Base-by-base conservation (phyloP, 164 flowering plant genomes). In the Malania oleifera region DNA sequence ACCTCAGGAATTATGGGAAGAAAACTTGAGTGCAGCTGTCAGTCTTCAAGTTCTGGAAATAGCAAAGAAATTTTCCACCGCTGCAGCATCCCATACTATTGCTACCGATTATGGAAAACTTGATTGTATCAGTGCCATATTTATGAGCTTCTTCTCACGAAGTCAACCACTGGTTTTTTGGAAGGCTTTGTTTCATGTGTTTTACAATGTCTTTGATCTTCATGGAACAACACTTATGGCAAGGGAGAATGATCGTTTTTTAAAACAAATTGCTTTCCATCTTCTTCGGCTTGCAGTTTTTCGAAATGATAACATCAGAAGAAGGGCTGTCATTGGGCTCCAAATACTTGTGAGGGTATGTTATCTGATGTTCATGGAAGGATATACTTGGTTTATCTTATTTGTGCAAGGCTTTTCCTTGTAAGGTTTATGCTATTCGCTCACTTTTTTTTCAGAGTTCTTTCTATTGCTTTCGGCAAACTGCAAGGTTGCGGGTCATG, bases 81-180 rank as follows among this genome's bases (percentile, higher is more conserved):
- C 84, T 73, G 91, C 87, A 45, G 91, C 91, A 47, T 76, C 86
- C 24, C 92, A 82, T 48, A 78, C 76, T 69, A 85, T 95, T 71
- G 85, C 97, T 45, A 95, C 97, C 4, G 99, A 95, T 70, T 88
- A 88, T 70, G 97, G 95, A 59, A 95, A 90, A 76, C 79, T 91
- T 60, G 99, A 95, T 64, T 95, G 99, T 70, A 74, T 95, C 46
- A 83, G 96, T 49, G 77, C 93, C 54, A 77, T 91, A 66, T 77
- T 87, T 68, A 86, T 76, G 82, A 88, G 86, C 66, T 77, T 91
- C 67, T 84, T 88, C 67, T 95, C 93, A 18, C 82, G 90, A 37
- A 85, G 78, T 74, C 97, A 95, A 72, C 82, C 97, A 23, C 75
- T 95, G 31, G 65, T 70, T 49, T 91, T 91, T 68, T 95, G 93